A percentile compares a stretch with the other conserved stretches of the same genome.
Evolutionary conservation across 768 basidiomycete species (phyloP).

Genomic region (Termitomyces eurrhizus): DNA sequence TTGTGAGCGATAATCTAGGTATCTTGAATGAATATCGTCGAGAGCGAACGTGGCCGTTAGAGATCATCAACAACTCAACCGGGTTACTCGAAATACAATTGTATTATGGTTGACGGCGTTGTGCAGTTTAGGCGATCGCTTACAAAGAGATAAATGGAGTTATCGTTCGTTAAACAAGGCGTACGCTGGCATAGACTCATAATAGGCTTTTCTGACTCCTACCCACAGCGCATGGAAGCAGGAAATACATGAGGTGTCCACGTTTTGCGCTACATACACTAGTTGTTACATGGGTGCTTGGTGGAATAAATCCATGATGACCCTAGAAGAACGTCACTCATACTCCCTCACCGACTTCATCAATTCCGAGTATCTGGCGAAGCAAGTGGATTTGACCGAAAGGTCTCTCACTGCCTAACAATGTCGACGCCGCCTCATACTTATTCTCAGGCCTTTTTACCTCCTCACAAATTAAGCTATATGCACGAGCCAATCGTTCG

Average conservation of each 20-base stretch:
- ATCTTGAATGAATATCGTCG: background rate
- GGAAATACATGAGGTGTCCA: conserved; percentile 1
- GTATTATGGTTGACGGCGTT: background rate
- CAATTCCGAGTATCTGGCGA: conserved; percentile 75
- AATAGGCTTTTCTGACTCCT: background rate
- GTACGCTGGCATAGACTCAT: background rate
- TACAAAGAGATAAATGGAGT: background rate
- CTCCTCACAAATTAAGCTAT: conserved; percentile 69
- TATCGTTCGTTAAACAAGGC: background rate
- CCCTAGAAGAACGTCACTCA: background rate
- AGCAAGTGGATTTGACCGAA: conserved; percentile 75
- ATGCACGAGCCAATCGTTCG: conserved; percentile 61
- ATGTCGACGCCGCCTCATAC: conserved; percentile 89
- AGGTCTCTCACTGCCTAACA: conserved; percentile 79
- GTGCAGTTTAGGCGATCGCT: no score
- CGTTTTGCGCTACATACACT: background rate
- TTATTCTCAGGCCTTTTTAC: conserved; percentile 71
- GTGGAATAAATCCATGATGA: background rate
- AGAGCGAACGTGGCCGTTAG: background rate
- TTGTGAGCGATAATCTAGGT: background rate
- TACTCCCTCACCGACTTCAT: conserved; percentile 30
- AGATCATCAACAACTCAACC: background rate
- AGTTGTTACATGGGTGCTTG: background rate
- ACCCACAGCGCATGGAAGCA: background rate
- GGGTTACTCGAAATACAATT: background rate